Base-by-base conservation (phyloP, 2,329 filamentous ascomycete genomes). In the Colletotrichum musicola region DNA sequence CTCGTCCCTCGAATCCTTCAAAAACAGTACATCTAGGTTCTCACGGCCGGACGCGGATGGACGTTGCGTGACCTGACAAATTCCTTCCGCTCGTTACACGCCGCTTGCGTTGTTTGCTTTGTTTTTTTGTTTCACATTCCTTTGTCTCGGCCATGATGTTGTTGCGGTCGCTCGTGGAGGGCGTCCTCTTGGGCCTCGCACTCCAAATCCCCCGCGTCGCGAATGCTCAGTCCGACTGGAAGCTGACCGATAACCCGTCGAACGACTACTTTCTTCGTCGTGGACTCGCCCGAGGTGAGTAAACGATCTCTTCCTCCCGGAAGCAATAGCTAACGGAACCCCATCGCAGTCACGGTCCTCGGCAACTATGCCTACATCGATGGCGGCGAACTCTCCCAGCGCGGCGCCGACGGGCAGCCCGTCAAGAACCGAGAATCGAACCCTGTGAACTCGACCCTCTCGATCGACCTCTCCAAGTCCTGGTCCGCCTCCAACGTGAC, bases 341-440 rank as follows among this genome's bases (percentile, higher is more conserved):
- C 1, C 13, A 14, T 12, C 7, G 0, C 16, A 69, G 72, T 62
- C 1, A 62, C 61, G 7, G 75, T 77, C 14, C 67, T 81, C 9
- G 79, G 78, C 14, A 72, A 81, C 69, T 78, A 78, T 55, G 68
- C 77, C 58, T 82, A 81, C 58, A 76, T 81, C 59, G 79, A 82
- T 59, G 80, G 80, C 61, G 80, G 80, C 18, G 76, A 79, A 69
- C 53, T 80, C 1, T 78, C 74, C 10, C 67, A 69, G 38, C 60
- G 63, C 44, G 54, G 35, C 20, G 44, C 35, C 20, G 25, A 64
- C n/a, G 57, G 51, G 4, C 58, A 42, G 0, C 38, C 46, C 0
- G 56, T 57, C 27, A 18, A 53, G 13, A 14, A 47, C 27, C 27
- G 63, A 5, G 22, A 38, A 18, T 67, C 67, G 20, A 67, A 69